Evolutionary conservation across 2,329 filamentous ascomycete genomes (phyloP).

Genomic region (Sodiomyces alkalinus): DNA sequence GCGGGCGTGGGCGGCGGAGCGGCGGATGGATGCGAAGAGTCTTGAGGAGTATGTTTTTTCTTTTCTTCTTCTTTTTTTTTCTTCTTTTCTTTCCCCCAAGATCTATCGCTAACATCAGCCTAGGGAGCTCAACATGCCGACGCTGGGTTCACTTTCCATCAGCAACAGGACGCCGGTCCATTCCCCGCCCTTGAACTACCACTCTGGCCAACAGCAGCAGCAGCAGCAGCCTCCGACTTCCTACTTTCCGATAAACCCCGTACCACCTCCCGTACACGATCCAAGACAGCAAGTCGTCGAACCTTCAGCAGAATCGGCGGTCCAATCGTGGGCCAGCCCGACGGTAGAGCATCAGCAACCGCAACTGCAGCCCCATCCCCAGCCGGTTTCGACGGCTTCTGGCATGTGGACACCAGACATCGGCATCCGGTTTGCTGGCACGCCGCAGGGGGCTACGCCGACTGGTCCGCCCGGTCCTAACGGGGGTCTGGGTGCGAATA

Average conservation of each 20-base stretch:
- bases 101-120: conserved; percentile 2
- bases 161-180: conserved; percentile 15
- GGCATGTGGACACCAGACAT: conserved; percentile 65
- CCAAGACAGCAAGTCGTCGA: conserved; percentile 15
- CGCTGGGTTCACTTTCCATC: conserved; percentile 27
- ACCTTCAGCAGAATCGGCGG: conserved; percentile 28
- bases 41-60: conserved; percentile 52
- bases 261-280: conserved; percentile 8
- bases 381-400: conserved; percentile 28
- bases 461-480: conserved; percentile 5
- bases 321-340: conserved; percentile 41
- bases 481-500: neutral
- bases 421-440: conserved; percentile 60
- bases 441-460: conserved; percentile 13
- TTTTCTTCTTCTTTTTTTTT: conserved; percentile 1
- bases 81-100: conserved; percentile 1
- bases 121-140: conserved; percentile 37
- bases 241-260: conserved; percentile 7
- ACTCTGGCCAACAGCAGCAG: conserved; percentile 6
- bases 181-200: conserved; percentile 8
- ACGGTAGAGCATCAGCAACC: conserved; percentile 41
- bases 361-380: no score
- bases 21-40: conserved; percentile 64
- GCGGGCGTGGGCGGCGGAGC: conserved; percentile 63
- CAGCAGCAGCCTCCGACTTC: conserved; percentile 6